These are phyloP conservation scores for Suillus lakei DNA, from an alignment of 768 basidiomycete species.

Conservation along the genomic window DNA sequence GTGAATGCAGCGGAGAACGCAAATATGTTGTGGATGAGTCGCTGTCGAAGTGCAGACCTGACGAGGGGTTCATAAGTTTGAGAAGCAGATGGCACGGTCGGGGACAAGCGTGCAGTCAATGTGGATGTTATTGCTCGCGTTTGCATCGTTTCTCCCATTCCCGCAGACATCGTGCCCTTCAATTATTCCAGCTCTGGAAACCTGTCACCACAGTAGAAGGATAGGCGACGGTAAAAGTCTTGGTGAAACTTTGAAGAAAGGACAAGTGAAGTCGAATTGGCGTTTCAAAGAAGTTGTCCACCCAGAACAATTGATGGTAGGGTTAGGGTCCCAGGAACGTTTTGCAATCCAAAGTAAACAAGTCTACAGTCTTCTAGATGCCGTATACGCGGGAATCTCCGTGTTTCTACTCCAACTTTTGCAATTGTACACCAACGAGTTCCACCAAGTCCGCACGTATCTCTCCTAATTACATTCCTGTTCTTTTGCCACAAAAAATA, in stretches of 20 bases:
- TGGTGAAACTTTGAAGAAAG: neutral
- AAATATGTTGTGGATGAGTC: conserved; percentile 61
- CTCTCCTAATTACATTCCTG: too few relatives aligned
- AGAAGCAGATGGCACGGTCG: conserved; percentile 58
- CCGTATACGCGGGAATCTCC: too few relatives aligned
- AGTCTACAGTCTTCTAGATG: too few relatives aligned
- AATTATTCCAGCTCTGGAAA: neutral
- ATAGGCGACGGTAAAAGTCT: neutral
- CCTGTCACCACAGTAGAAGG: neutral
- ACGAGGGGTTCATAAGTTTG: conserved; percentile 70
- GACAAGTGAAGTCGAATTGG: too few relatives aligned
- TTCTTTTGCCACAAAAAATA: too few relatives aligned
- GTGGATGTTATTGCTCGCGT: conserved; percentile 47
- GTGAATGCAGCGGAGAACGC: conserved; percentile 52
- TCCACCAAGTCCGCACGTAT: too few relatives aligned
- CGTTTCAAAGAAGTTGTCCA: too few relatives aligned
- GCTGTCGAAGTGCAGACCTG: conserved; percentile 63
- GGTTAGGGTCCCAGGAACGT: too few relatives aligned
- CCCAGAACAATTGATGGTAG: too few relatives aligned
- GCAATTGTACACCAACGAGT: too few relatives aligned
- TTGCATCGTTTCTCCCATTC: neutral
- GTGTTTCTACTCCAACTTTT: too few relatives aligned
- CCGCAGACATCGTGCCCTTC: conserved; percentile 5
- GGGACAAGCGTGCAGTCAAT: conserved; percentile 49
- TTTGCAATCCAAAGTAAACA: too few relatives aligned